Percentiles rank a stretch among this genome's conserved stretches.
Evolutionary conservation across 2,329 filamentous ascomycete genomes (phyloP).

Genomic region (Samsoniella hepiali): DNA sequence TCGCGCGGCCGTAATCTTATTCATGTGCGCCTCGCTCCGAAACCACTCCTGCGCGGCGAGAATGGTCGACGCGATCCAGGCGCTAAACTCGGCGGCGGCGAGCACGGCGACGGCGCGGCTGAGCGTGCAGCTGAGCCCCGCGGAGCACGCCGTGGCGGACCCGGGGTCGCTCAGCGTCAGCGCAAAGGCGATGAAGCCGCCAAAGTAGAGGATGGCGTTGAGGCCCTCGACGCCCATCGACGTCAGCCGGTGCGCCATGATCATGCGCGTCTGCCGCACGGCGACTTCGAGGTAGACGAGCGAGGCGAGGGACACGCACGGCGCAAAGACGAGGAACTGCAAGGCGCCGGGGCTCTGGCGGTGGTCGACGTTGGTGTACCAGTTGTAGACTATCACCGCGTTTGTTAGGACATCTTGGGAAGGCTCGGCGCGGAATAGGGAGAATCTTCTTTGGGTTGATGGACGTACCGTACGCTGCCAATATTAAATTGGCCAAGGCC

Average conservation of each 20-base stretch:
- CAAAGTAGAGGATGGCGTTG: slow-evolving; percentile 57
- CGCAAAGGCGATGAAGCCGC: slow-evolving; percentile 56
- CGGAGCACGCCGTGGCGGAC: slow-evolving; percentile 42
- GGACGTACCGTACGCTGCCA: slow-evolving; percentile 49
- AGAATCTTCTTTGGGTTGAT: not conserved
- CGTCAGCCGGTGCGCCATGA: slow-evolving; percentile 47
- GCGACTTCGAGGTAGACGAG: slow-evolving; percentile 51
- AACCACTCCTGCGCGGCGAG: slow-evolving; percentile 48
- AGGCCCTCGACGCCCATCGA: slow-evolving; percentile 47
- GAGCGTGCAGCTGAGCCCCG: slow-evolving; percentile 53
- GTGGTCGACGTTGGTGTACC: slow-evolving; percentile 56
- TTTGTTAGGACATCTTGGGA: not conserved
- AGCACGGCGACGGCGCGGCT: slow-evolving; percentile 54
- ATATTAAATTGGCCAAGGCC: slow-evolving; percentile 43
- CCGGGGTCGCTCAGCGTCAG: slow-evolving; percentile 54
- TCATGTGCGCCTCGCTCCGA: slow-evolving; percentile 36
- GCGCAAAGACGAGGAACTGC: slow-evolving; percentile 56
- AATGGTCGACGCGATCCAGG: slow-evolving; percentile 50
- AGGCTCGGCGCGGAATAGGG: not conserved
- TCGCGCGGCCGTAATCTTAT: slow-evolving; percentile 26
- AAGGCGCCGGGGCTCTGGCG: slow-evolving; percentile 53
- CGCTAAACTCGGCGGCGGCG: slow-evolving; percentile 49
- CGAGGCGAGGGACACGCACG: slow-evolving; percentile 53
- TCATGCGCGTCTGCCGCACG: slow-evolving; percentile 37
- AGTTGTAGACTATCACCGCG: slow-evolving; percentile 45